Conservation (phyloP, 129 eudicot genomes). For the Solidago caesia region DNA sequence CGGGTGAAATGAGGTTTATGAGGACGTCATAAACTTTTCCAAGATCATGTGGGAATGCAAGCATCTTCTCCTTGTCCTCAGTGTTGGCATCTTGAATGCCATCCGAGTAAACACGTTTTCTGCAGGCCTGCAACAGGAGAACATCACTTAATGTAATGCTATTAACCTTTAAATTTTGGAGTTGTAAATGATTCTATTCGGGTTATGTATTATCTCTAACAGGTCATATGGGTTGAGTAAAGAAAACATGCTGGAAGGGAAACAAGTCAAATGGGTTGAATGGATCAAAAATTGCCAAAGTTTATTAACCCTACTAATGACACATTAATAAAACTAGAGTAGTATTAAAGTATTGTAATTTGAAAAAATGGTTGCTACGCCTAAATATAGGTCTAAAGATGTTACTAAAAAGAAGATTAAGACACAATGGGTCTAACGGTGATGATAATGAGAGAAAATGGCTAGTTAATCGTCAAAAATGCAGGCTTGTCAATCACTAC, state of each 20-base stretch:
- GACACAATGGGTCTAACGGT: too few species aligned
- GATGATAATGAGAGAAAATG: too few species aligned
- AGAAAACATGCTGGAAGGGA: background rate
- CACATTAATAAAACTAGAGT: background rate
- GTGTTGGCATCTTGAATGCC: conserved; percentile 38
- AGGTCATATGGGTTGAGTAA: background rate
- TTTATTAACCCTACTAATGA: background rate
- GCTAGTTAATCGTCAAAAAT: too few species aligned
- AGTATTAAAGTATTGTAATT: background rate
- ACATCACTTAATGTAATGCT: background rate
- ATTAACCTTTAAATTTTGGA: background rate
- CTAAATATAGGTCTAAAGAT: too few species aligned
- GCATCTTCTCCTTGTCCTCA: conserved; percentile 32
- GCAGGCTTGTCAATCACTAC: too few species aligned
- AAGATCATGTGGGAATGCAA: conserved; percentile 32
- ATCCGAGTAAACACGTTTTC: conserved; percentile 45
- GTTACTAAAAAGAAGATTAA: too few species aligned
- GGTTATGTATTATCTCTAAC: background rate
- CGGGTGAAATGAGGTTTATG: conserved; percentile 44
- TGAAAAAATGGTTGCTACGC: too few species aligned
- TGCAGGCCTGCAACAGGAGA: conserved; percentile 56
- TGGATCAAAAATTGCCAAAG: background rate
- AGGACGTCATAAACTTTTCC: conserved; percentile 59
- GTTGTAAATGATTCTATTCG: background rate
- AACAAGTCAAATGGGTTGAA: background rate